Base-by-base conservation (phyloP, 202 grass and related monocot species). In the Dendrocalamus latiflorus region DNA sequence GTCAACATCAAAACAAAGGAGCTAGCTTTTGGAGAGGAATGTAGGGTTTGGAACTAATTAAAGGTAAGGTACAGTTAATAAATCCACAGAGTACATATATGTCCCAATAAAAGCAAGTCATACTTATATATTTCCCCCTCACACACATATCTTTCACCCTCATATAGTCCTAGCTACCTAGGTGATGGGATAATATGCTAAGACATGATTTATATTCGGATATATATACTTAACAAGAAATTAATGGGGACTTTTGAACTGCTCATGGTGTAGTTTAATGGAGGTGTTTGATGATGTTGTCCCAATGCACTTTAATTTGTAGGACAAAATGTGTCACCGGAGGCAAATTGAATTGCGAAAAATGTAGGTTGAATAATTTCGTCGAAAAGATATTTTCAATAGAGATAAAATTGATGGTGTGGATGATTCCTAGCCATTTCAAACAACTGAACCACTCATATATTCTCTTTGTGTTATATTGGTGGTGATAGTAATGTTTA, bases 1-100 rank as follows among this genome's bases (percentile, higher is more conserved):
- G 79, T 85, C 91, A 68, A 87, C 84, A 85, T 93, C 87, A 85
- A 85, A 42, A 21, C 80, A n/a, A 76, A 81, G 34, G 60, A 85
- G 67, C 67, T 75, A 78, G 60, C 67, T 82, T 87, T 86, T 43
- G 18, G 36, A 39, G 53, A 70, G 72, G 84, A 84, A 81, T 84
- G 51, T 74, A 81, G 75, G 79, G 26, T 83, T 83, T 21, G 53
- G 16, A 51, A 83, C 60, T 79, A 90, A 92, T 18, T 76, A 74
- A 84, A 82, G 60, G 11, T 42, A 18, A 64, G 16, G 34, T 60
- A 84, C 39, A 70, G 55, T 80, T n/a, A n/a, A n/a, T 90, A 69
- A 84, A 75, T 21, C 61, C 68, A 62, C 68, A 47, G 45, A 62
- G 54, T 74, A 76, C n/a, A n/a, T n/a, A n/a, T 45, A 39, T 75